Base-by-base conservation (phyloP, 1,139 yeast genomes). In the Geotrichum europaeum region DNA sequence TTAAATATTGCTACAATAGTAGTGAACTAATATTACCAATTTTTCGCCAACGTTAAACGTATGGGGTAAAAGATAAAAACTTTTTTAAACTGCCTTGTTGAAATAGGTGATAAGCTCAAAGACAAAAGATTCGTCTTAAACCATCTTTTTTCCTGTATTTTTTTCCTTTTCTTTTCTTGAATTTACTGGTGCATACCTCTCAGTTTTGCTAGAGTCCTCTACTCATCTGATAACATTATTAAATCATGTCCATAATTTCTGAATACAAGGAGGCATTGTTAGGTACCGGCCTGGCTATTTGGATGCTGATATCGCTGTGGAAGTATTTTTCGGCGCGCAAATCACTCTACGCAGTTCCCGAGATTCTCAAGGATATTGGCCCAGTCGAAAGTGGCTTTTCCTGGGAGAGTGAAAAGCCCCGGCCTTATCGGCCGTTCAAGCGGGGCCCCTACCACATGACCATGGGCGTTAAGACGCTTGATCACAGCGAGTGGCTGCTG, bases 391-490 rank as follows among this genome's bases (percentile, higher is more conserved):
- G 45, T 25, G 65, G 60, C 20, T 73, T 73, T 56, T 67, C 69
- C 59, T 87, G 89, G 87, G 66, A 74, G 22, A 66, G 67, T 10
- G 73, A 75, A 4, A 70, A 75, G 60, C 89, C 85, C n/a, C 73
- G 75, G 61, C 79, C 75, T 56, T 81, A 78, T 71, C 80, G 89
- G 59, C 89, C 90, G 2, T 83, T 84, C 76, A 84, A 83, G 68
- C 80, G 82, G 59, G 86, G 85, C 3, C 78, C 76, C 49, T 86
- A 85, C 68, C 82, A 81, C 65, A 74, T 87, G 73, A 86, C 87
- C 4, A 84, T 87, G 89, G 92, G 88, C 0, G 80, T 87, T 59
- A 79, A 78, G 62, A 79, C 76, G 57, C 72, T 84, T 52, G 80
- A 80, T 40, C 79, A 81, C 6, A 80, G 81, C 58, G 90, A 87